Evolutionary conservation across 305 asterid species (phyloP).

Genomic region (Fraxinus dipetala): DNA sequence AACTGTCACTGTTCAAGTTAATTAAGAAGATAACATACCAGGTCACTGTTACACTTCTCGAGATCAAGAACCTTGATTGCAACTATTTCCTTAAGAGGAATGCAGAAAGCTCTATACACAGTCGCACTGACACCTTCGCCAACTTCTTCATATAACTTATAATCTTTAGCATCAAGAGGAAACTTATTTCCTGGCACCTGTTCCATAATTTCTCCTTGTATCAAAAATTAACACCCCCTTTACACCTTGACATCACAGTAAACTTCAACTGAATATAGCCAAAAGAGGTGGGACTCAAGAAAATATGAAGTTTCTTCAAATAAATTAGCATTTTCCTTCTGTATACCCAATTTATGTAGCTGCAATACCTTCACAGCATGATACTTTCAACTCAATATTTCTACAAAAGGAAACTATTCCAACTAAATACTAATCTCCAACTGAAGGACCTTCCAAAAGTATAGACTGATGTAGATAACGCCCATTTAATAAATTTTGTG

Average conservation of each 20-base stretch:
- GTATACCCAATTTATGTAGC: slow-evolving; percentile 18
- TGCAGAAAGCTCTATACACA: slow-evolving; percentile 76
- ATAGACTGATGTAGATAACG: slow-evolving; percentile 9
- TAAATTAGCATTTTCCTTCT: slow-evolving; percentile 29
- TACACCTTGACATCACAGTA: slow-evolving; percentile 24
- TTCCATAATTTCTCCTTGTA: slow-evolving; percentile 48
- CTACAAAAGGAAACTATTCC: slow-evolving; percentile 4
- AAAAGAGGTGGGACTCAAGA: slow-evolving; percentile 13
- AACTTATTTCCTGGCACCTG: slow-evolving; percentile 51
- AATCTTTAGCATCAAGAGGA: slow-evolving; percentile 73
- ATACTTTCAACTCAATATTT: slow-evolving; percentile 6
- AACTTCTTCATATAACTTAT: slow-evolving; percentile 73
- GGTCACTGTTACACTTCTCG: slow-evolving; percentile 88
- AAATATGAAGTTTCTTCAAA: slow-evolving; percentile 29
- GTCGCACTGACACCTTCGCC: slow-evolving; percentile 99
- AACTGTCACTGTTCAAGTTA: not conserved
- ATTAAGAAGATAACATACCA: slow-evolving; percentile 50
- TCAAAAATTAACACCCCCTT: slow-evolving; percentile 20
- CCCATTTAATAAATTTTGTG: slow-evolving; percentile 4
- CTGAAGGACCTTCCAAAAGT: not conserved
- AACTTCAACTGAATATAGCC: slow-evolving; percentile 22
- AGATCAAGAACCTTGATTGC: slow-evolving; percentile 99
- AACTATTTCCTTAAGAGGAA: slow-evolving; percentile 71
- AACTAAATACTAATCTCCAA: slow-evolving; percentile 15
- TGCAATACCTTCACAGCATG: slow-evolving; percentile 24